Percentiles rank a stretch among this genome's conserved stretches.
Conservation (phyloP, 108 stramenopile genomes). For the Aurantiochytrium sp. region DNA sequence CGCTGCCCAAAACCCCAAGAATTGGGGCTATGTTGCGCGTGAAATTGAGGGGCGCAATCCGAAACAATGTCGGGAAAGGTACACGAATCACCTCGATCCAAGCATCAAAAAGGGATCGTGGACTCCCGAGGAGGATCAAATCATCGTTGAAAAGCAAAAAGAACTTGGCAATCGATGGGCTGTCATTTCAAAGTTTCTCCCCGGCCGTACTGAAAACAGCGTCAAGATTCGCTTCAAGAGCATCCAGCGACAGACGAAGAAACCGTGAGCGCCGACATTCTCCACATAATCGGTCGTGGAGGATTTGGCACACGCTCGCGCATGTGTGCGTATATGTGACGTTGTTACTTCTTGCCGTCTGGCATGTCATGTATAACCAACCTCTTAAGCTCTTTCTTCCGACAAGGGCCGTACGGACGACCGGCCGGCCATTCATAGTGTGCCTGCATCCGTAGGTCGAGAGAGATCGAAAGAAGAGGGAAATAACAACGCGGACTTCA, state of each 20-base stretch:
- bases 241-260: background rate
- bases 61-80: slow-evolving; percentile 97
- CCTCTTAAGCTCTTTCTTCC: no score
- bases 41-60: slow-evolving; percentile 82
- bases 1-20: slow-evolving; percentile 41
- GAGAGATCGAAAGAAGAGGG: no score
- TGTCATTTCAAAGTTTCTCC: slow-evolving; percentile 56
- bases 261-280: background rate
- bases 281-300: background rate
- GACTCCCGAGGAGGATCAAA: slow-evolving; percentile 77
- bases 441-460: no score
- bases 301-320: no score
- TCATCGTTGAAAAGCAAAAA: slow-evolving; percentile 65
- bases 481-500: no score
- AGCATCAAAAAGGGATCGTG: slow-evolving; percentile 85
- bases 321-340: no score
- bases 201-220: slow-evolving; percentile 61
- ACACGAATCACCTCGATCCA: slow-evolving; percentile 95
- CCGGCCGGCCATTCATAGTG: no score
- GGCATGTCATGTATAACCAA: no score
- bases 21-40: slow-evolving; percentile 81
- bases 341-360: no score
- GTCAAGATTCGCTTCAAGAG: slow-evolving; percentile 58
- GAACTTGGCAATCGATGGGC: slow-evolving; percentile 68
- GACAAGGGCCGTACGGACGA: no score